Conservation (phyloP, 345 rosid genomes). For the Eutrema japonicum region DNA sequence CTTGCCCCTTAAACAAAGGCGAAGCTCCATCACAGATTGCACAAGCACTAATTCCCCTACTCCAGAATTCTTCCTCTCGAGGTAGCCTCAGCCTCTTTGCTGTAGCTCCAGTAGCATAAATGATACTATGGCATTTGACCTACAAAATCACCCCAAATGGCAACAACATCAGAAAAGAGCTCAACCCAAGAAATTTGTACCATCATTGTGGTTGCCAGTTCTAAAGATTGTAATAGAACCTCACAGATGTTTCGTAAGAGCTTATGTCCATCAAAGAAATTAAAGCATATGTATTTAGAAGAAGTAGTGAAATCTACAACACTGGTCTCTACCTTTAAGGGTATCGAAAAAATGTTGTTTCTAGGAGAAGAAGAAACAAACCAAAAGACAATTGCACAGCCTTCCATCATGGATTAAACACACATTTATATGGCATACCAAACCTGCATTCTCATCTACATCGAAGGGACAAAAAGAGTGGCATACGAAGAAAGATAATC, state of each 20-base stretch:
- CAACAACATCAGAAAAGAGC: background rate
- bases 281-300: background rate
- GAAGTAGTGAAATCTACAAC: background rate
- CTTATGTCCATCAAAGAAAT: background rate
- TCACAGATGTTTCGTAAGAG: conserved; percentile 3
- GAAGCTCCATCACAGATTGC: conserved; percentile 99
- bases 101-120: conserved; percentile 95
- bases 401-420: background rate
- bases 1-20: conserved; percentile 91
- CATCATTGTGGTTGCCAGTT: background rate
- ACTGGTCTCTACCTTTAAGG: background rate
- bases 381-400: background rate
- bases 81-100: conserved; percentile 81
- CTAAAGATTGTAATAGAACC: background rate
- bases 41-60: conserved; percentile 99
- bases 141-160: conserved; percentile 40
- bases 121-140: conserved; percentile 85
- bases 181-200: background rate
- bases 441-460: conserved; percentile 21
- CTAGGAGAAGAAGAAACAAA: background rate
- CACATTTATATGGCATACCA: background rate
- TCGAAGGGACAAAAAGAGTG: background rate
- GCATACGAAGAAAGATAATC: conserved; percentile 42
- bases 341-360: background rate
- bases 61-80: conserved; percentile 97